Conservation (phyloP, 177 flowering plant species). For the Vitis hybrid region DNA sequence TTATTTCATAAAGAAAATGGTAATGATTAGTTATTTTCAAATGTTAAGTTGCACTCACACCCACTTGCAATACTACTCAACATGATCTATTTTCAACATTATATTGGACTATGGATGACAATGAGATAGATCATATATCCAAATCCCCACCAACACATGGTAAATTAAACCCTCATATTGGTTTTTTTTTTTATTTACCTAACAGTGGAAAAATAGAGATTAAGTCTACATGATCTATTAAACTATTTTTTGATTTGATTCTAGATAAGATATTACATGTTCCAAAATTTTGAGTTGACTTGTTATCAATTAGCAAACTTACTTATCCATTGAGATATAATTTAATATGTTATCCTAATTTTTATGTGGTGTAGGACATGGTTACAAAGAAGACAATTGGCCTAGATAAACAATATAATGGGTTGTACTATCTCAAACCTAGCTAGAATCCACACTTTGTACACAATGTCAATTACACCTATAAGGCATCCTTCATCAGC, state of each 20-base stretch:
- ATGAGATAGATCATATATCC: constrained; percentile 12
- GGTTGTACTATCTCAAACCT: too few species aligned
- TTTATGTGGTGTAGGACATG: constrained; percentile 21
- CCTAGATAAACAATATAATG: constrained; percentile 3
- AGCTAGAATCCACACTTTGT: too few species aligned
- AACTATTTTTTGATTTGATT: too few species aligned
- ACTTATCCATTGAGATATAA: neutral
- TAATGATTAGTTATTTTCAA: too few species aligned
- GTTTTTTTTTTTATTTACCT: neutral
- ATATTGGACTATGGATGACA: neutral
- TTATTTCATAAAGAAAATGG: too few species aligned
- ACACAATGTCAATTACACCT: too few species aligned
- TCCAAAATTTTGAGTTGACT: constrained; percentile 3
- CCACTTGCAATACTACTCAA: too few species aligned
- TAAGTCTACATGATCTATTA: too few species aligned
- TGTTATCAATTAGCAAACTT: constrained; percentile 16
- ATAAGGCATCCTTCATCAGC: too few species aligned
- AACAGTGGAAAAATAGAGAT: neutral
- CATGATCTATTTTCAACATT: too few species aligned
- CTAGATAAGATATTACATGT: too few species aligned
- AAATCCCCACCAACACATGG: neutral
- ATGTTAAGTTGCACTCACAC: too few species aligned
- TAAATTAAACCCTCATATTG: neutral
- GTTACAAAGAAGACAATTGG: constrained; percentile 20
- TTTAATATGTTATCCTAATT: neutral